Evolutionary conservation across 2,329 filamentous ascomycete genomes (phyloP).

Genomic region (Epichloe bromicola): DNA sequence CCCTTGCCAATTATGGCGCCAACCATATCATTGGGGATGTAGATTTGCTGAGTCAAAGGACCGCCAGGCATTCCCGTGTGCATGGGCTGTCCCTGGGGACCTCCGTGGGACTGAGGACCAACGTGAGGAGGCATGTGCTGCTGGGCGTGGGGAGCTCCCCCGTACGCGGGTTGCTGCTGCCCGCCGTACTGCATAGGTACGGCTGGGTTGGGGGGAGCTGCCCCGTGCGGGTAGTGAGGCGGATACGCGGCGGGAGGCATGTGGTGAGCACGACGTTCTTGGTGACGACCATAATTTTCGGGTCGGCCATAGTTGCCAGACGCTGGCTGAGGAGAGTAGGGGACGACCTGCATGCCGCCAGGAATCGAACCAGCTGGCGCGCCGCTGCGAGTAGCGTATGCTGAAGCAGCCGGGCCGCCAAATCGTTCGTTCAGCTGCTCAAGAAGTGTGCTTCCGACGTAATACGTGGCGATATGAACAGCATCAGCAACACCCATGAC

Average conservation of each 20-base stretch:
- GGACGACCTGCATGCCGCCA: conserved; percentile 98
- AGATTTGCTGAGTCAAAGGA: conserved; percentile 94
- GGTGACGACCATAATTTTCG: conserved; percentile 67
- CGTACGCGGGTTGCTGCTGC: conserved; percentile 63
- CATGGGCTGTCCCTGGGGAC: conserved; percentile 63
- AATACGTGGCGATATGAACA: conserved; percentile 97
- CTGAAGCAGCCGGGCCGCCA: conserved; percentile 89
- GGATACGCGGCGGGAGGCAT: conserved; percentile 60
- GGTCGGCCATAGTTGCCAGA: conserved; percentile 86
- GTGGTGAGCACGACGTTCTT: conserved; percentile 60
- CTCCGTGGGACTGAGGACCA: conserved; percentile 42
- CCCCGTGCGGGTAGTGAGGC: conserved; percentile 56
- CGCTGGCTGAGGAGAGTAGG: conserved; percentile 86
- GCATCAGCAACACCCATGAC: conserved; percentile 96
- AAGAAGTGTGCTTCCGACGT: conserved; percentile 92
- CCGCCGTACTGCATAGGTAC: conserved; percentile 68
- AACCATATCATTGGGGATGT: conserved; percentile 98
- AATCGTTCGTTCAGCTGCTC: conserved; percentile 97
- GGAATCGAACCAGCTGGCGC: conserved; percentile 87
- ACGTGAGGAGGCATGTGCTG: conserved; percentile 54
- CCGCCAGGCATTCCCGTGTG: conserved; percentile 44
- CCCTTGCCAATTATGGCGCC: conserved; percentile 98
- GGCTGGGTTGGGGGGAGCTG: conserved; percentile 47
- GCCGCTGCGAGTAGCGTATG: conserved; percentile 89
- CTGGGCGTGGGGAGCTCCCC: conserved; percentile 65